Conservation (phyloP, 176 grass and related monocot genomes). For the Carex pumila region DNA sequence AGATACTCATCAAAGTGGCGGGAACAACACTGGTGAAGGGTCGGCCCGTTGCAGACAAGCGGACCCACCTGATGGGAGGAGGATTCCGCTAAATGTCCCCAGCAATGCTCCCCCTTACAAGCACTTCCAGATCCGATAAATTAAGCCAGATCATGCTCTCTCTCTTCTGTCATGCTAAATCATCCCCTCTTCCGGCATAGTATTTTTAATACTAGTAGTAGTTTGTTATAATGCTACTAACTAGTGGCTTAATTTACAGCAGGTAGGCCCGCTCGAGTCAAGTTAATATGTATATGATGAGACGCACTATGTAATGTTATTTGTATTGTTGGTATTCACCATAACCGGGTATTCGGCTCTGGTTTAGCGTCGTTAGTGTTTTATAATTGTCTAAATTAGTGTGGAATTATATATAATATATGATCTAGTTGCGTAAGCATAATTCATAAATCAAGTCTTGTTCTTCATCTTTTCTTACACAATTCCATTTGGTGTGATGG, state of each 20-base stretch:
- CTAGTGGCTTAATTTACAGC: background rate
- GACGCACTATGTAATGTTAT: background rate
- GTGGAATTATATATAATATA: background rate
- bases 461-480: background rate
- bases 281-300: background rate
- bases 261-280: background rate
- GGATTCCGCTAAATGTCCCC: conserved; percentile 31
- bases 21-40: conserved; percentile 36
- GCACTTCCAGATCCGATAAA: conserved; percentile 78
- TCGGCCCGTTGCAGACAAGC: conserved; percentile 35
- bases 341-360: background rate
- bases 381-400: background rate
- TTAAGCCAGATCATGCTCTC: conserved; percentile 61
- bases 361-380: background rate
- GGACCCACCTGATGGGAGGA: conserved; percentile 29
- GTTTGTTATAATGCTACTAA: conserved; percentile 14
- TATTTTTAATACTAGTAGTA: conserved; percentile 17
- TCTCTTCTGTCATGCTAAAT: conserved; percentile 97
- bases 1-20: conserved; percentile 33
- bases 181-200: background rate
- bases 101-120: conserved; percentile 37
- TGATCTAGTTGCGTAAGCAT: background rate
- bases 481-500: background rate
- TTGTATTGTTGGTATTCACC: background rate
- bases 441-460: background rate